Evolutionary conservation across 352 stramenopile species (phyloP), one percentile per base, ranked within the genome.

Genomic region (Peronosclerospora sorghi): DNA sequence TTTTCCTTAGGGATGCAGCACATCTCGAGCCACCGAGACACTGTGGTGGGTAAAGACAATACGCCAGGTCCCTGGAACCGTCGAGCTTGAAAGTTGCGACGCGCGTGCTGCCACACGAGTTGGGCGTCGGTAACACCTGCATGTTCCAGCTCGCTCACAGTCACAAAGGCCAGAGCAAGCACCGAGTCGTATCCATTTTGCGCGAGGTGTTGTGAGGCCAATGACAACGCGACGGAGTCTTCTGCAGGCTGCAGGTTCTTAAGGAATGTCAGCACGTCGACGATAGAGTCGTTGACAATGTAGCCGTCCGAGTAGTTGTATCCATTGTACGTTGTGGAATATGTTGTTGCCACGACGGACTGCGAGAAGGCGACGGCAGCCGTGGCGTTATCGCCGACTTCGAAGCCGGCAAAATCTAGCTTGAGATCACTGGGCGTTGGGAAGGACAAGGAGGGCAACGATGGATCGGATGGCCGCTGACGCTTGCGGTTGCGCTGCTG

Each of bases 121-220:
- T 71, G 54, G 24, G 63, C 62, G 58, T 86, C 70, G 15, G 56
- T 58, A 12, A 86, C 51, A 13, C 70, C 70, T 1, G 61, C 64
- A 34, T 61, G 51, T 34, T 70, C 58, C 18, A 86, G 49, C 20
- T 86, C 70, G 1, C 61, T 61, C 20, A 62, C 51, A 14, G 43
- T 56, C 20, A 64, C 65, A 48, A 83, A 80, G 17, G 65, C 68
- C 30, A 86, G 56, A 20, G 70, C 59, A 2, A 72, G 24, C 12
- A 71, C 44, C 55, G 70, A 73, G 55, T 86, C 73, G 44, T 79
- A 86, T 27, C 73, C 73, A 47, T 82, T 59, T 32, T 68, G 58
- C 9, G 45, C 54, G 8, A 86, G 68, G 0, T 44, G 54, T 19
- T 72, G 58, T n/a, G 51, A 32, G 13, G 64, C 57, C 15, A 65